Conservation (phyloP, 2,329 filamentous ascomycete species). For the Neophaeococcomyces aloes region DNA sequence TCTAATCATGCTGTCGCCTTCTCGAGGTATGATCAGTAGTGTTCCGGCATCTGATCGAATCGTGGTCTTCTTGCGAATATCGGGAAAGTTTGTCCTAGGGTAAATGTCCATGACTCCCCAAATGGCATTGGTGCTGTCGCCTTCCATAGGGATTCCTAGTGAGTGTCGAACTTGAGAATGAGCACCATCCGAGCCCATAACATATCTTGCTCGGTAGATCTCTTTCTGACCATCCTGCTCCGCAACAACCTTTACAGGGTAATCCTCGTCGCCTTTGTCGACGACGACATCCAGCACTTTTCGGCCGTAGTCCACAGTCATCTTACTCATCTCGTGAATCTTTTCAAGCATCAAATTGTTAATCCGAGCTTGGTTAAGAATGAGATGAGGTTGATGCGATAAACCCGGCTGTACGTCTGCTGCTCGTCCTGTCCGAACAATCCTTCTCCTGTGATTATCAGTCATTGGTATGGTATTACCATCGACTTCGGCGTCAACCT, state of each 20-base stretch:
- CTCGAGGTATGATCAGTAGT: constrained; percentile 43
- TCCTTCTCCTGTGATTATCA: constrained; percentile 24
- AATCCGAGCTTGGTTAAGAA: constrained; percentile 46
- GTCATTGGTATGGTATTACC: neutral
- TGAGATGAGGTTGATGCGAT: constrained; percentile 47
- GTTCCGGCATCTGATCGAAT: constrained; percentile 39
- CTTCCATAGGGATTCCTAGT: constrained; percentile 45
- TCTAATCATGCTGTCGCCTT: constrained; percentile 47
- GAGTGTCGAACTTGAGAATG: constrained; percentile 32
- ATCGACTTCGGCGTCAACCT: no score
- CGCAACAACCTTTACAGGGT: constrained; percentile 37
- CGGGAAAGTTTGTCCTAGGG: constrained; percentile 40
- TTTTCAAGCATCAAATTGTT: constrained; percentile 45
- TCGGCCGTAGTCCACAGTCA: constrained; percentile 46
- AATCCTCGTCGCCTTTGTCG: constrained; percentile 32
- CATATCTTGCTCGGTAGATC: constrained; percentile 41
- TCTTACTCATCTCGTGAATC: constrained; percentile 35
- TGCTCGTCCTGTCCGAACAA: constrained; percentile 39
- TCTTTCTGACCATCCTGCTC: constrained; percentile 33
- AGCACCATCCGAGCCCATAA: constrained; percentile 42
- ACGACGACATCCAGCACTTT: constrained; percentile 43
- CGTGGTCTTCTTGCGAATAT: constrained; percentile 41
- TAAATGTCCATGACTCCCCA: constrained; percentile 49
- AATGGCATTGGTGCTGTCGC: constrained; percentile 47
- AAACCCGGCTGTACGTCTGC: constrained; percentile 46